Evolutionary conservation across 257 asterid genomes (phyloP).

Genomic region (Jacaranda copaia): DNA sequence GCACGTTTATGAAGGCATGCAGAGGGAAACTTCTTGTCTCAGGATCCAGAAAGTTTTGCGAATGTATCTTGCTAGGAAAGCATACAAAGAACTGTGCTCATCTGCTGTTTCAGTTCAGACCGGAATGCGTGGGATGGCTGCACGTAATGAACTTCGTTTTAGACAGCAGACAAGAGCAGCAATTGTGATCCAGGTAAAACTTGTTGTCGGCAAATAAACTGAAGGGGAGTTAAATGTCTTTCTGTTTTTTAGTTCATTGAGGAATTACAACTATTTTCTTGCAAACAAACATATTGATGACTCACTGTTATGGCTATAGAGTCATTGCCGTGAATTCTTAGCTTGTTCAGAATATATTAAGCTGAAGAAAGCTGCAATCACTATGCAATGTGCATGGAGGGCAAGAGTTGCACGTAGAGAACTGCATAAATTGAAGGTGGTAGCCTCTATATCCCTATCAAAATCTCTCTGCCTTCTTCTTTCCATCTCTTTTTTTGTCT

Average conservation of each 20-base stretch:
- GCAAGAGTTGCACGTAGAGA: conserved; percentile 85
- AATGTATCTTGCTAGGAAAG: conserved; percentile 87
- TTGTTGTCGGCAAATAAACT: conserved; percentile 20
- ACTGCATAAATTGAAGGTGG: conserved; percentile 88
- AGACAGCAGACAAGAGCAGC: conserved; percentile 87
- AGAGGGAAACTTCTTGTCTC: conserved; percentile 78
- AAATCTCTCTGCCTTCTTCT: conserved; percentile 10
- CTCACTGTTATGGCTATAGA: conserved; percentile 58
- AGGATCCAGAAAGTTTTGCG: conserved; percentile 80
- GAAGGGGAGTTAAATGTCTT: neutral
- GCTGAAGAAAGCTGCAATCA: conserved; percentile 78
- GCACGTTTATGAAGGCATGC: conserved; percentile 72
- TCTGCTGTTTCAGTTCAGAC: conserved; percentile 85
- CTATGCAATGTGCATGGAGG: conserved; percentile 97
- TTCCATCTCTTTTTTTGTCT: neutral
- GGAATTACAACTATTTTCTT: neutral
- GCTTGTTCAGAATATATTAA: conserved; percentile 68
- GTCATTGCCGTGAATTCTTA: conserved; percentile 80
- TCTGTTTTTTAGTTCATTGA: conserved; percentile 25
- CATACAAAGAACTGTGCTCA: conserved; percentile 68
- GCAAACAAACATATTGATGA: conserved; percentile 30
- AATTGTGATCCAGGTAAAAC: conserved; percentile 76
- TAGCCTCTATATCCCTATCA: conserved; percentile 38
- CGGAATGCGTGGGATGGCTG: conserved; percentile 98
- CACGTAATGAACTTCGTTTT: conserved; percentile 87